Evolutionary conservation across 805 yeast genomes (phyloP).

Genomic region (Candida lessepsii): DNA sequence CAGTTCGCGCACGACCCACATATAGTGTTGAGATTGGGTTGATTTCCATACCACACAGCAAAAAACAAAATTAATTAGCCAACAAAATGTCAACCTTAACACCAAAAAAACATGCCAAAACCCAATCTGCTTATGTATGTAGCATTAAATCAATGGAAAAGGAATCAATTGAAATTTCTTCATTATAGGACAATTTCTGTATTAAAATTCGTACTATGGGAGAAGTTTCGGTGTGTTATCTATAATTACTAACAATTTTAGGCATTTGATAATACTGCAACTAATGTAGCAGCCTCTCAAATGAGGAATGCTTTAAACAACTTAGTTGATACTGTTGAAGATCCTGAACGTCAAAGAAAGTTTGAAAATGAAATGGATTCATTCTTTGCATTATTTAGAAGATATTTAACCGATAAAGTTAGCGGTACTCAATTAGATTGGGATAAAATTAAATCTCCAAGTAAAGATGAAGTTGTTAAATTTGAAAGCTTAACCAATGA

Average conservation of each 20-base stretch:
- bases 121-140: conserved; percentile 70
- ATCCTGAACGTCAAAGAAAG: conserved; percentile 45
- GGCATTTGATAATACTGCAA: conserved; percentile 93
- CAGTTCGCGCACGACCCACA: background rate
- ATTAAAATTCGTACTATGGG: background rate
- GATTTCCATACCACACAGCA: conserved; percentile 8
- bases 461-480: conserved; percentile 82
- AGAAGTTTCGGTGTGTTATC: background rate
- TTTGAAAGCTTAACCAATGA: conserved; percentile 53
- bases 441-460: conserved; percentile 94
- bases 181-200: too few species aligned
- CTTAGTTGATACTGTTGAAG: conserved; percentile 78
- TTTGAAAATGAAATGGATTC: conserved; percentile 94
- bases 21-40: conserved; percentile 3
- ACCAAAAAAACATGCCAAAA: conserved; percentile 59
- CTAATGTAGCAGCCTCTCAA: conserved; percentile 94
- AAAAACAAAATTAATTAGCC: conserved; percentile 5
- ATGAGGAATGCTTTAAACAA: conserved; percentile 95
- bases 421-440: conserved; percentile 81
- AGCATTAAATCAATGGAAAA: background rate
- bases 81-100: conserved; percentile 8
- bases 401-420: conserved; percentile 88
- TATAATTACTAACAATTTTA: conserved; percentile 24
- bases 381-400: conserved; percentile 88
- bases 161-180: too few species aligned